Evolutionary conservation across 768 basidiomycete species (phyloP).

Genomic region (Suillus weaverae): DNA sequence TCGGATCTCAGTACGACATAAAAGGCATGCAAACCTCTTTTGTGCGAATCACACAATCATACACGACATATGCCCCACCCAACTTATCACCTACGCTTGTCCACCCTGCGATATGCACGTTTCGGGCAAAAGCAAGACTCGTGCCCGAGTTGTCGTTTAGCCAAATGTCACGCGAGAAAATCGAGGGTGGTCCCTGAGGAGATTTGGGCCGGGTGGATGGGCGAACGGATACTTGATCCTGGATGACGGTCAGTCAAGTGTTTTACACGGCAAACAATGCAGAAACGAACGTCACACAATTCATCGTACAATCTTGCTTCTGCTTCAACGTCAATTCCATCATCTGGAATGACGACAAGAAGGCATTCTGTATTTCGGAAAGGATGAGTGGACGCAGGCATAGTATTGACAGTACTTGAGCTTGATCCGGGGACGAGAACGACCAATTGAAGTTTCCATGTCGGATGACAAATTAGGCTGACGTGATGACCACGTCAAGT

Average conservation of each 20-base stretch:
- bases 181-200: slow-evolving; percentile 44
- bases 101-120: slow-evolving; percentile 70
- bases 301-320: slow-evolving; percentile 68
- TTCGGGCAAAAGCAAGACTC: slow-evolving; percentile 57
- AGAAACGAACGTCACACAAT: slow-evolving; percentile 45
- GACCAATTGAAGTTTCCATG: background rate
- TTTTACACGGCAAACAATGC: background rate
- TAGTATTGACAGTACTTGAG: background rate
- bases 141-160: slow-evolving; percentile 60
- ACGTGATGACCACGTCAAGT: no score
- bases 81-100: slow-evolving; percentile 67
- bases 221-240: slow-evolving; percentile 17
- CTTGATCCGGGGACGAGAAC: background rate
- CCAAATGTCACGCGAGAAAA: slow-evolving; percentile 72
- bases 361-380: slow-evolving; percentile 47
- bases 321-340: slow-evolving; percentile 62
- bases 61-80: slow-evolving; percentile 69
- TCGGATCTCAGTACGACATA: background rate
- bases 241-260: background rate
- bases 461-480: background rate
- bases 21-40: slow-evolving; percentile 44
- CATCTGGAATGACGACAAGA: slow-evolving; percentile 54
- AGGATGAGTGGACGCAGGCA: slow-evolving; percentile 36
- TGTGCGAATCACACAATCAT: slow-evolving; percentile 68
- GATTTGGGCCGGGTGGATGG: slow-evolving; percentile 19